Evolutionary conservation across 495 filamentous ascomycete species (phyloP).

Genomic region (Evansstolkia leycettana): DNA sequence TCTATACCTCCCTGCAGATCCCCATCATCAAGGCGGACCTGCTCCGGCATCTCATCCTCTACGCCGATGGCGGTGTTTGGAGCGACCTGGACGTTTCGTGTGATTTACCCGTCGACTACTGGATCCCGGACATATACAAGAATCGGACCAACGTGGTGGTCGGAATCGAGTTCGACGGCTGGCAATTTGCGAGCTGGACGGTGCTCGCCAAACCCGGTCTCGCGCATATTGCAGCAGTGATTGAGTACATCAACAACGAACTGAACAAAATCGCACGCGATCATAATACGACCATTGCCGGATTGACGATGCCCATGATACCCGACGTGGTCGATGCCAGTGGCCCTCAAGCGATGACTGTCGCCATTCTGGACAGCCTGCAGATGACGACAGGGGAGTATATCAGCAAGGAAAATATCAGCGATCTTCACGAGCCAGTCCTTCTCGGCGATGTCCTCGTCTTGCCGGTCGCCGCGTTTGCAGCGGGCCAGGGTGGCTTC

Average conservation of each 20-base stretch:
- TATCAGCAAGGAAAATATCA: constrained; percentile 15
- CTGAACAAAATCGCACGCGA: constrained; percentile 15
- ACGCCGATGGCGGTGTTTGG: constrained; percentile 44
- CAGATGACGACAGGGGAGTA: constrained; percentile 5
- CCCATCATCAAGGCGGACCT: constrained; percentile 43
- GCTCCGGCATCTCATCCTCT: constrained; percentile 45
- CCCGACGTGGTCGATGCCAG: constrained; percentile 28
- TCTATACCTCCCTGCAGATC: constrained; percentile 27
- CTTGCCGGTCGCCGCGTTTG: constrained; percentile 29
- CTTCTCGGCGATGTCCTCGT: constrained; percentile 28
- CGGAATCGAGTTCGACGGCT: constrained; percentile 31
- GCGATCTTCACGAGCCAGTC: constrained; percentile 18
- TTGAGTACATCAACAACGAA: constrained; percentile 17
- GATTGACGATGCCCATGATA: constrained; percentile 17
- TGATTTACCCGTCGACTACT: constrained; percentile 32
- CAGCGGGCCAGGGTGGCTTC: constrained; percentile 16
- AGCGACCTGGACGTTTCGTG: constrained; percentile 47
- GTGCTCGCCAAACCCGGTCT: constrained; percentile 20
- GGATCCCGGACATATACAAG: constrained; percentile 39
- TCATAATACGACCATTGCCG: constrained; percentile 13
- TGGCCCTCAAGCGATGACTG: constrained; percentile 27
- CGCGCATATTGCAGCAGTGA: constrained; percentile 18
- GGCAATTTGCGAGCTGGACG: constrained; percentile 31
- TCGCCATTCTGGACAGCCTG: constrained; percentile 21
- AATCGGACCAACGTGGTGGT: constrained; percentile 22